phyloP scores from a whole-genome alignment of 805 yeast genomes.

The Saitoella complicata region DNA sequence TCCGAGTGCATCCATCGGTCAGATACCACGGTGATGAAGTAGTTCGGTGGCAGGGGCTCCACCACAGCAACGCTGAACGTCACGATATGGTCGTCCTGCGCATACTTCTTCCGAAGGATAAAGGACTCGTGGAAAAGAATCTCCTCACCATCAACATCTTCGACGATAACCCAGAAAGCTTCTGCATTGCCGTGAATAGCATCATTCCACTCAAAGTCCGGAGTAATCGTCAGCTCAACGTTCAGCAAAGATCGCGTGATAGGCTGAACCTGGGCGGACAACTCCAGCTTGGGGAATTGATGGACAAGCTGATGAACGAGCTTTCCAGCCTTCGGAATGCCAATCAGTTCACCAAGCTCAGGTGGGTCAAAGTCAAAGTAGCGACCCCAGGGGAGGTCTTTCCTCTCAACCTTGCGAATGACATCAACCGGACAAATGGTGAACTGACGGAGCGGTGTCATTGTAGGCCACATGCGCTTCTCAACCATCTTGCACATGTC shows the following conservation, averaged over 20 bases:
- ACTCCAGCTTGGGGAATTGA: conserved; percentile 53
- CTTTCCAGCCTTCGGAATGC: conserved; percentile 50
- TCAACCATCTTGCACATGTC: conserved; percentile 69
- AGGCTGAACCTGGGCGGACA: conserved; percentile 57
- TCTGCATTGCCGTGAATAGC: conserved; percentile 48
- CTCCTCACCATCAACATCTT: conserved; percentile 68
- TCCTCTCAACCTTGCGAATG: conserved; percentile 57
- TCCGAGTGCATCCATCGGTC: conserved; percentile 78
- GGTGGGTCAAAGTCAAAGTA: conserved; percentile 55
- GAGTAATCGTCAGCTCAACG: conserved; percentile 48
- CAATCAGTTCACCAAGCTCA: conserved; percentile 71
- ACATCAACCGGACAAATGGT: conserved; percentile 53
- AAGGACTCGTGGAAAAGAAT: conserved; percentile 46
- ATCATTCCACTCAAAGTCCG: conserved; percentile 68
- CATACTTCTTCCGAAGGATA: conserved; percentile 32
- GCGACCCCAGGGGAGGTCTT: conserved; percentile 68
- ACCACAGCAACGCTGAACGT: conserved; percentile 48
- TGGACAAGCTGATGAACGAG: conserved; percentile 36
- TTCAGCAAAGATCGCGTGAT: conserved; percentile 51
- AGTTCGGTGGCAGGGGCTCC: conserved; percentile 50
- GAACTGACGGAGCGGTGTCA: conserved; percentile 77
- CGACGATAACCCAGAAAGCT: conserved; percentile 53
- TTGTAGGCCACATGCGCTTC: conserved; percentile 65
- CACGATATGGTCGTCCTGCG: conserved; percentile 38
- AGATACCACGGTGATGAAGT: conserved; percentile 55